Evolutionary conservation across 1,284 basidiomycete species (phyloP), one percentile per base, ranked within the genome.

Genomic region (Lentinus polychrous): DNA sequence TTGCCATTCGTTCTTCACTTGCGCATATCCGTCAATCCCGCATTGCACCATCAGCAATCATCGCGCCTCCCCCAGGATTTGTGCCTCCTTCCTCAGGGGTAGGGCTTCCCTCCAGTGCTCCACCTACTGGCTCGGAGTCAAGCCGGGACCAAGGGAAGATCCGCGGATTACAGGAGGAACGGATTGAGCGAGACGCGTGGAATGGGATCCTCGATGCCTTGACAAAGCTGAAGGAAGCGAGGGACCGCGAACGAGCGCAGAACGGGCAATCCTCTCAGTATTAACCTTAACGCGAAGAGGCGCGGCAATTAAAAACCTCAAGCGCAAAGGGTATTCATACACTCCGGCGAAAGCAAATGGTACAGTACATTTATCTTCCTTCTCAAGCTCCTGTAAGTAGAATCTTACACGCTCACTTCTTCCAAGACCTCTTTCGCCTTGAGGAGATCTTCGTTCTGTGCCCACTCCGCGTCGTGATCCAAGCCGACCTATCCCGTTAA

Each of bases 21-120:
- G 85, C 86, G 8, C 84, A 90, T 57, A 83, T 91, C 52, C 76
- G 86, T 10, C 80, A 86, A 59, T 83, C 85, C n/a, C 79, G 86
- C 51, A 87, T 90, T 54, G 83, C 88, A 27, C 86, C 87, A 2
- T 85, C 85, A 17, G 81, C 86, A 12, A 88, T 91, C 57, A 83
- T 81, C 46, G 86, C 87, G 1, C 86, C 86, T 32, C 75, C 80
- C 2, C 74, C 73, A 0, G 77, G 76, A 22, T 87, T 88, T 62
- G 68, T 87, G 8, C 86, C 86, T 8, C 79, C 84, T 8, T 80
- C 85, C 2, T 75, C 86, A 8, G 86, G 87, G 10, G 83, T 87
- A n/a, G 83, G 83, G 1, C 72, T 86, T 48, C 83, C 85, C 27
- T 61, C 72, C 3, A 66, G 66, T 2, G n/a, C 39, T 15, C 51